Conservation (phyloP, 2,329 filamentous ascomycete species). For the Bipolaris cookei region DNA sequence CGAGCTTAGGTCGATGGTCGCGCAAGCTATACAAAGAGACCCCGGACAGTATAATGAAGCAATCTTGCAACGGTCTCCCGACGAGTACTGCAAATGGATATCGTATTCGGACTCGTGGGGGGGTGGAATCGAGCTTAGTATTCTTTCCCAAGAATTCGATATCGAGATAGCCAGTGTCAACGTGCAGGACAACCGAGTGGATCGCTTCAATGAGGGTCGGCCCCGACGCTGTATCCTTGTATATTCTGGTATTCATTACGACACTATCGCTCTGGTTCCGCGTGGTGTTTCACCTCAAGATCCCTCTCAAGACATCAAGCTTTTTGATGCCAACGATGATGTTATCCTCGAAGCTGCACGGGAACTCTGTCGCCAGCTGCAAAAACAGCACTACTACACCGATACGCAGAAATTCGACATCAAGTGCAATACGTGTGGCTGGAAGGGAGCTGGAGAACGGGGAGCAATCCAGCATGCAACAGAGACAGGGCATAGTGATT, state of each 20-base stretch:
- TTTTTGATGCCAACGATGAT: constrained; percentile 67
- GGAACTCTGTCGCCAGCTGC: constrained; percentile 63
- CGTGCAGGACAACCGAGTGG: constrained; percentile 71
- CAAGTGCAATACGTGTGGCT: constrained; percentile 75
- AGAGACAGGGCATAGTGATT: constrained; percentile 57
- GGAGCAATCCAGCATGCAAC: constrained; percentile 68
- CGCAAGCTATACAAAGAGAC: constrained; percentile 76
- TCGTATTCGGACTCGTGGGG: constrained; percentile 84
- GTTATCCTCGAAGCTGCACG: constrained; percentile 64
- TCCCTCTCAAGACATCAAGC: constrained; percentile 78
- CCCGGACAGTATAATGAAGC: constrained; percentile 75
- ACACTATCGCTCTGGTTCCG: constrained; percentile 77
- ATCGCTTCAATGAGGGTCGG: constrained; percentile 76
- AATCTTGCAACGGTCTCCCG: constrained; percentile 72
- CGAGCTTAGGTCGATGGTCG: constrained; percentile 78
- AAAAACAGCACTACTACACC: constrained; percentile 81
- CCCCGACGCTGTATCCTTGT: constrained; percentile 76
- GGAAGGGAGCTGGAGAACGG: constrained; percentile 70
- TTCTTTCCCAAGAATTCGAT: constrained; percentile 82
- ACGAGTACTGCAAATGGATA: constrained; percentile 83
- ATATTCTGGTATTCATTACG: constrained; percentile 93
- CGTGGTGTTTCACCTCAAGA: constrained; percentile 65
- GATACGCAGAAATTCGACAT: constrained; percentile 83
- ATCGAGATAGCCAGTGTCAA: constrained; percentile 87
- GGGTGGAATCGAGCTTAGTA: constrained; percentile 86